Conservation (phyloP, 129 eudicot species). For the Ambrosia artemisiifolia region DNA sequence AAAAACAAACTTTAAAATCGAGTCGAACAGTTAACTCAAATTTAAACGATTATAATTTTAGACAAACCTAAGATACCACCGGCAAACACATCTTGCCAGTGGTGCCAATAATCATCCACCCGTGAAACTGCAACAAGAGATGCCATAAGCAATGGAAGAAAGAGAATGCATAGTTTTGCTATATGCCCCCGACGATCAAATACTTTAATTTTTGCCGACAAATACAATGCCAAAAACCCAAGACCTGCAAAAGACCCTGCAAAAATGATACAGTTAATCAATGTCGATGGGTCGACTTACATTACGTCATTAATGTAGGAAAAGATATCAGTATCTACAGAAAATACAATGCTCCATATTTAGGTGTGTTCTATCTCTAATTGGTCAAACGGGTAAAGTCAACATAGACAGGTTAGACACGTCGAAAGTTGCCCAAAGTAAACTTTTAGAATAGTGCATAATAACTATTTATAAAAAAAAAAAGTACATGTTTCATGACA, state of each 20-base stretch:
- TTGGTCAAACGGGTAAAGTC: not conserved
- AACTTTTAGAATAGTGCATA: not conserved
- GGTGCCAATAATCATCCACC: conserved; percentile 94
- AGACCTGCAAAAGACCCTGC: conserved; percentile 95
- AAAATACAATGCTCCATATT: no score
- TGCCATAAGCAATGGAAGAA: conserved; percentile 71
- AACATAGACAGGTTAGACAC: not conserved
- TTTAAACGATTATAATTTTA: not conserved
- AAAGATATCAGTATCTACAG: not conserved
- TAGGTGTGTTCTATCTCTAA: not conserved
- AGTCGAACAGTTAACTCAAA: not conserved
- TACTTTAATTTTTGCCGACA: conserved; percentile 65
- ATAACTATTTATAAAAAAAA: not conserved
- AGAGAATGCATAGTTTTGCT: conserved; percentile 71
- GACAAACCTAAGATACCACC: conserved; percentile 75
- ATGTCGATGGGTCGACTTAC: not conserved
- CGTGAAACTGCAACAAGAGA: conserved; percentile 84
- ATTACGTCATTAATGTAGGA: not conserved
- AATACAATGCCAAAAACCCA: conserved; percentile 68
- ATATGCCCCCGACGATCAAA: conserved; percentile 70
- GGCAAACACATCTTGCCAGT: conserved; percentile 92
- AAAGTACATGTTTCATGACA: not conserved
- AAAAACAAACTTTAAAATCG: not conserved
- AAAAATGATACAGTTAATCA: not conserved
- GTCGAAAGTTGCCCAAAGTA: not conserved